Conservation (phyloP, 805 yeast genomes). For the Tetrapisispora iriomotensis region DNA sequence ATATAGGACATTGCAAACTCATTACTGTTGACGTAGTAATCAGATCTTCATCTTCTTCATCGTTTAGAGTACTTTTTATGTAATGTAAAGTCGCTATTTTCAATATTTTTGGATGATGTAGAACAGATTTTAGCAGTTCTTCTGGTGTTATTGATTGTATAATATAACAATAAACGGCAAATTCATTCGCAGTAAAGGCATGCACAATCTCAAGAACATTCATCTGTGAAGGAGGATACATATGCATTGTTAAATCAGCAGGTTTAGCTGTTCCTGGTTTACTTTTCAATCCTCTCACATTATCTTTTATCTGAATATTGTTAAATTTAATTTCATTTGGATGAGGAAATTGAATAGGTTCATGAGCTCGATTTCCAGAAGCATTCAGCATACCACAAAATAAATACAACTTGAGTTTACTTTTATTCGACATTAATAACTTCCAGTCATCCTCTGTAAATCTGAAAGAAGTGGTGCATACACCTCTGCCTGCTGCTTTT, state of each 20-base stretch:
- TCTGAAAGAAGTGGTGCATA: slow-evolving; percentile 34
- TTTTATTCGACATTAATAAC: slow-evolving; percentile 26
- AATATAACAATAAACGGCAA: slow-evolving; percentile 45
- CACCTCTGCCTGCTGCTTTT: slow-evolving; percentile 37
- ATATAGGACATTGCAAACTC: slow-evolving; percentile 69
- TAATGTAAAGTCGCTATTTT: slow-evolving; percentile 40
- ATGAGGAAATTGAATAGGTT: slow-evolving; percentile 53
- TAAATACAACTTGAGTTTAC: slow-evolving; percentile 35
- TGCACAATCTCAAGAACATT: slow-evolving; percentile 47
- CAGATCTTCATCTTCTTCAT: slow-evolving; percentile 60
- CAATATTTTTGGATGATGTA: slow-evolving; percentile 42
- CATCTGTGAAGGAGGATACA: slow-evolving; percentile 23
- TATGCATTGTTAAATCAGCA: slow-evolving; percentile 55
- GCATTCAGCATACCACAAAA: slow-evolving; percentile 42
- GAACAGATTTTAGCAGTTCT: slow-evolving; percentile 33
- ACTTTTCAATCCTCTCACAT: slow-evolving; percentile 66
- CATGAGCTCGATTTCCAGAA: slow-evolving; percentile 33
- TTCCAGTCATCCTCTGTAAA: slow-evolving; percentile 36
- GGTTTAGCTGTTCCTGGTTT: slow-evolving; percentile 74
- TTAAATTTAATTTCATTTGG: slow-evolving; percentile 64
- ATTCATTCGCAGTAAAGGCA: slow-evolving; percentile 45
- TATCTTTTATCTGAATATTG: slow-evolving; percentile 37
- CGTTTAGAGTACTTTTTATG: slow-evolving; percentile 32
- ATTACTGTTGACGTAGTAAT: slow-evolving; percentile 56
- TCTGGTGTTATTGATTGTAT: slow-evolving; percentile 41